A percentile compares a stretch with the other conserved stretches of the same genome.
Evolutionary conservation across 192 early-diverging fungal species (phyloP).

Genomic region (Geranomyces michiganensis): DNA sequence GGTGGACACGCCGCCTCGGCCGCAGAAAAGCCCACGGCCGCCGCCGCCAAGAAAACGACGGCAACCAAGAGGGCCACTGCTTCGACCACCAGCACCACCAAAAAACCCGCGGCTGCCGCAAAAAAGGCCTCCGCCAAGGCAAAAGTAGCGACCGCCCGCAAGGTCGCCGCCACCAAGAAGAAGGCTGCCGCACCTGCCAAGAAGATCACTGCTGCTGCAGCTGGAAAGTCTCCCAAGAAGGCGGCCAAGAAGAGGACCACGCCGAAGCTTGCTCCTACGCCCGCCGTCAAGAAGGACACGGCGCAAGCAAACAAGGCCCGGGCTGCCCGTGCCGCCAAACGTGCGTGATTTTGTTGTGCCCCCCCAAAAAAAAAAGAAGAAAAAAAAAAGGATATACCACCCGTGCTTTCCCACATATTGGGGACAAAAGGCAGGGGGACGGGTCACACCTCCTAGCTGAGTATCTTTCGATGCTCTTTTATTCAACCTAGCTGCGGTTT

Average conservation of each 20-base stretch:
- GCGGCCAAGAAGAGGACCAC: slow-evolving; percentile 12
- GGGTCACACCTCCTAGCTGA: too few relatives aligned
- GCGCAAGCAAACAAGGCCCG: slow-evolving; percentile 15
- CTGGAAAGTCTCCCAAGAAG: slow-evolving; percentile 10
- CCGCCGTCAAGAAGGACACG: slow-evolving; percentile 13
- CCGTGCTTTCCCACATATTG: too few relatives aligned
- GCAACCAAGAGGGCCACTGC: not conserved
- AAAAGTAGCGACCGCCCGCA: slow-evolving; percentile 39
- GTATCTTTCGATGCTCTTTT: too few relatives aligned
- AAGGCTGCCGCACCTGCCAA: slow-evolving; percentile 15
- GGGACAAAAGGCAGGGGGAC: too few relatives aligned
- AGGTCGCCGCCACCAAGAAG: slow-evolving; percentile 25
- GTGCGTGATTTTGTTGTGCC: not conserved
- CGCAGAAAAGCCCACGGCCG: slow-evolving; percentile 26
- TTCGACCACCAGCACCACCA: not conserved
- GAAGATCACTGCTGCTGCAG: slow-evolving; percentile 11
- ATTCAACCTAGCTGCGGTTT: too few relatives aligned
- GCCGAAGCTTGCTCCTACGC: slow-evolving; percentile 5
- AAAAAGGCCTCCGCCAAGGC: slow-evolving; percentile 27
- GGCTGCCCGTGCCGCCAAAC: slow-evolving; percentile 9
- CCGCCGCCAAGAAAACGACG: not conserved
- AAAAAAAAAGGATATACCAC: not conserved
- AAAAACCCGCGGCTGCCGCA: slow-evolving; percentile 38
- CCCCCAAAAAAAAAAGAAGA: not conserved
- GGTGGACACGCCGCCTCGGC: slow-evolving; percentile 37